These are phyloP conservation scores for Paraglomus brasilianum DNA, from an alignment of 192 early-diverging fungal species.

Conservation along the genomic window DNA sequence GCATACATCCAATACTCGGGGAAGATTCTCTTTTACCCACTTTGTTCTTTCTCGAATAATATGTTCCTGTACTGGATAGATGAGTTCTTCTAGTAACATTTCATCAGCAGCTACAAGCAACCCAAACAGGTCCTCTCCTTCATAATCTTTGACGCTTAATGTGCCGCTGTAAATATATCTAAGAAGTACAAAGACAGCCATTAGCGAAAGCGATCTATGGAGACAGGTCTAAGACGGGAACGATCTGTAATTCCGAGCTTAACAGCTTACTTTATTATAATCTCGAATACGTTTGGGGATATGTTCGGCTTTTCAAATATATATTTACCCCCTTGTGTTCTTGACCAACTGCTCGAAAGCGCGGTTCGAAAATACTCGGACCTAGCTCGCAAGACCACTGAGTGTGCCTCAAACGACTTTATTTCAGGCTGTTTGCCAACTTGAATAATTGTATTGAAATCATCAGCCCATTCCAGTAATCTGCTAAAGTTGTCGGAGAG, in stretches of 20 bases:
- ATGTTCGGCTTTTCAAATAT: conserved; percentile 23
- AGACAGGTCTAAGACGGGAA: too few species aligned
- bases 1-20: conserved; percentile 12
- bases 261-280: conserved; percentile 22
- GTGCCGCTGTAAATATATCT: conserved; percentile 29
- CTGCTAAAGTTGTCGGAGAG: neutral
- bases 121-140: conserved; percentile 12
- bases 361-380: conserved; percentile 21
- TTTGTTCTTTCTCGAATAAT: neutral
- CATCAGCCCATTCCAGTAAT: conserved; percentile 14
- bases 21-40: conserved; percentile 30
- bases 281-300: conserved; percentile 20
- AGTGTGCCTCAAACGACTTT: conserved; percentile 13
- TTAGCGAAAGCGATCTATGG: too few species aligned
- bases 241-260: too few species aligned
- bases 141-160: conserved; percentile 7
- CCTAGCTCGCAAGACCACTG: conserved; percentile 16
- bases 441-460: conserved; percentile 20
- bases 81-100: conserved; percentile 23
- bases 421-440: conserved; percentile 6
- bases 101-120: conserved; percentile 28
- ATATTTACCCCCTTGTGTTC: conserved; percentile 7
- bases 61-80: conserved; percentile 23
- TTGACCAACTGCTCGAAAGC: conserved; percentile 8
- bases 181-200: neutral